Conservation (phyloP, 495 filamentous ascomycete species). For the Hypoxylon subgilvum region DNA sequence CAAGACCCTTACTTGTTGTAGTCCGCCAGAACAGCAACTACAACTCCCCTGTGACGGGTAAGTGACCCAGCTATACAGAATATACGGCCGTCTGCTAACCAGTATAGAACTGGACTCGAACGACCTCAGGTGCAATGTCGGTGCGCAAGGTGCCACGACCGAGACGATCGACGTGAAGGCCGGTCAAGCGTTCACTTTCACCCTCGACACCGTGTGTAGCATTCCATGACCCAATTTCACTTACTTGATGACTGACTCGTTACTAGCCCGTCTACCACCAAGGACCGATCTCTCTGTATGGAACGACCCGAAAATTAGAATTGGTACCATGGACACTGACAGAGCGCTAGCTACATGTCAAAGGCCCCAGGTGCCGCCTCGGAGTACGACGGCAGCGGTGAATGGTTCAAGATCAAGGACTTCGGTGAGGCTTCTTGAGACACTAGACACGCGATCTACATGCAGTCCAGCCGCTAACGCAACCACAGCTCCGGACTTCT, state of each 20-base stretch:
- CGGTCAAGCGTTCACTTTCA: conserved; percentile 51
- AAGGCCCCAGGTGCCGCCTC: conserved; percentile 49
- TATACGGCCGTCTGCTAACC: neutral
- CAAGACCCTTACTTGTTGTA: conserved; percentile 1
- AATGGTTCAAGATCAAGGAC: conserved; percentile 53
- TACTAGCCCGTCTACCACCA: conserved; percentile 56
- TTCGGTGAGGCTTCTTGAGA: conserved; percentile 32
- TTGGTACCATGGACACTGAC: neutral
- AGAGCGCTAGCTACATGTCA: conserved; percentile 46
- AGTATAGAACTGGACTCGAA: conserved; percentile 46
- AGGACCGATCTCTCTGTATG: conserved; percentile 53
- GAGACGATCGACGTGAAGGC: conserved; percentile 48
- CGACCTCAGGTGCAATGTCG: conserved; percentile 61
- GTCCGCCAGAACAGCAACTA: conserved; percentile 57
- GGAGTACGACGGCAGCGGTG: conserved; percentile 47
- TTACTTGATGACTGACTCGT: conserved; percentile 6
- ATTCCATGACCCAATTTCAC: neutral
- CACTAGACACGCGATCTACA: neutral
- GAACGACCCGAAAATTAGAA: neutral
- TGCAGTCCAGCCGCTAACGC: conserved; percentile 3
- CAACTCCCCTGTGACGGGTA: conserved; percentile 59
- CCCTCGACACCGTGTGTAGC: conserved; percentile 41
- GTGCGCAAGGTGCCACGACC: conserved; percentile 49
- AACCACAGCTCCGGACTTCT: conserved; percentile 40
- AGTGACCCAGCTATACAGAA: neutral